These are phyloP conservation scores for Brachypodium distachyon DNA, from an alignment of 202 grass and related monocot species.

Conservation along the genomic window DNA sequence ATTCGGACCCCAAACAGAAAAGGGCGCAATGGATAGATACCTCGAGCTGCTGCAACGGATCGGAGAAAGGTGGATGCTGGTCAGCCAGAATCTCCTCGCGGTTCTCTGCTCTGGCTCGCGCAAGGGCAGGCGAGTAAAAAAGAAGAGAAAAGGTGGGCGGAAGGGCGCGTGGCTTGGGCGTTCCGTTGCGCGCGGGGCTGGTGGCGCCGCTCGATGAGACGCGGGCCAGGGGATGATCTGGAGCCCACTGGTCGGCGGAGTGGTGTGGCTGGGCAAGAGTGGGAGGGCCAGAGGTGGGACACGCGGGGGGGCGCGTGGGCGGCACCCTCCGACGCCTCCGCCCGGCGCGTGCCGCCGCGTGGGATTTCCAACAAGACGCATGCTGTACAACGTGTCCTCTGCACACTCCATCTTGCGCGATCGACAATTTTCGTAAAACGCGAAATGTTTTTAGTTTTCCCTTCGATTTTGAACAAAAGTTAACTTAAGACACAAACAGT, in stretches of 20 bases:
- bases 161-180: neutral
- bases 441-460: too few relatives aligned
- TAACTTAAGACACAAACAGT: too few relatives aligned
- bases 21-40: neutral
- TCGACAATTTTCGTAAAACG: neutral
- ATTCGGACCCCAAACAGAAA: too few relatives aligned
- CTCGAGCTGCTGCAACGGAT: neutral
- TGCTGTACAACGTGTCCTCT: too few relatives aligned
- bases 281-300: neutral
- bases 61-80: neutral
- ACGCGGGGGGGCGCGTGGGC: neutral
- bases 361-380: neutral
- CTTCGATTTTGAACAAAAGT: too few relatives aligned
- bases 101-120: neutral
- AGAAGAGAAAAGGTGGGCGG: neutral
- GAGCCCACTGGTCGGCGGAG: neutral
- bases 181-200: neutral
- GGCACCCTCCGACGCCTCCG: neutral
- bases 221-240: neutral
- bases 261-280: neutral
- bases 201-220: neutral
- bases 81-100: neutral
- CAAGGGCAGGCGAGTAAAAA: neutral
- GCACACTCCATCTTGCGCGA: neutral
- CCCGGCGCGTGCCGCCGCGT: constrained; percentile 34